These are phyloP conservation scores for Melampsora larici-populina DNA, from an alignment of 1,284 basidiomycete species.

Conservation along the genomic window DNA sequence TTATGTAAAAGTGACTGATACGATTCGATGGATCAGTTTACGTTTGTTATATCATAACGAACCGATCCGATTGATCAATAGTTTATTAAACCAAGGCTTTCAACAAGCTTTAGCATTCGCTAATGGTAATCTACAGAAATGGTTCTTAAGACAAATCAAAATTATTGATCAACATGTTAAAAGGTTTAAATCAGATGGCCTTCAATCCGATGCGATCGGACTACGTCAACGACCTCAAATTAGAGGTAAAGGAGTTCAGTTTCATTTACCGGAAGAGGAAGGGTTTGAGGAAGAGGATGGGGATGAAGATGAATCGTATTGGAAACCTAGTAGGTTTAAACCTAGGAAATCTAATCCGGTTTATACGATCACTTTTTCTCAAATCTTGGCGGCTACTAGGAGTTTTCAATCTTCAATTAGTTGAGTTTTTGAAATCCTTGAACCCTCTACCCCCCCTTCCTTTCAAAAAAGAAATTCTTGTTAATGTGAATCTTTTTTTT, in stretches of 20 bases:
- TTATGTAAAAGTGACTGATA: conserved; percentile 66
- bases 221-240: not conserved
- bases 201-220: not conserved
- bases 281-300: not conserved
- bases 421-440: too few species aligned
- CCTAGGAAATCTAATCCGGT: conserved; percentile 73
- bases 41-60: conserved; percentile 75
- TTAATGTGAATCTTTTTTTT: too few species aligned
- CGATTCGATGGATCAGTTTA: conserved; percentile 67
- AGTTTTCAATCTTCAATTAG: conserved; percentile 88
- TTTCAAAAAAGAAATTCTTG: too few species aligned
- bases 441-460: too few species aligned
- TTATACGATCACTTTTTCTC: conserved; percentile 76
- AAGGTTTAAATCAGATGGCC: not conserved
- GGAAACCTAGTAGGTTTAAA: conserved; percentile 43
- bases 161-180: conserved; percentile 24
- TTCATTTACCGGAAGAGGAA: not conserved
- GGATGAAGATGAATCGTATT: conserved; percentile 40
- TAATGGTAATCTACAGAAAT: conserved; percentile 72
- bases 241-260: not conserved
- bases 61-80: conserved; percentile 66
- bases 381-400: conserved; percentile 75
- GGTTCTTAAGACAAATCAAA: conserved; percentile 53
- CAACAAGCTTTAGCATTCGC: conserved; percentile 70
- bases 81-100: conserved; percentile 66